These are phyloP conservation scores for Mycena chlorophos DNA, from an alignment of 768 basidiomycete genomes.

Conservation along the genomic window DNA sequence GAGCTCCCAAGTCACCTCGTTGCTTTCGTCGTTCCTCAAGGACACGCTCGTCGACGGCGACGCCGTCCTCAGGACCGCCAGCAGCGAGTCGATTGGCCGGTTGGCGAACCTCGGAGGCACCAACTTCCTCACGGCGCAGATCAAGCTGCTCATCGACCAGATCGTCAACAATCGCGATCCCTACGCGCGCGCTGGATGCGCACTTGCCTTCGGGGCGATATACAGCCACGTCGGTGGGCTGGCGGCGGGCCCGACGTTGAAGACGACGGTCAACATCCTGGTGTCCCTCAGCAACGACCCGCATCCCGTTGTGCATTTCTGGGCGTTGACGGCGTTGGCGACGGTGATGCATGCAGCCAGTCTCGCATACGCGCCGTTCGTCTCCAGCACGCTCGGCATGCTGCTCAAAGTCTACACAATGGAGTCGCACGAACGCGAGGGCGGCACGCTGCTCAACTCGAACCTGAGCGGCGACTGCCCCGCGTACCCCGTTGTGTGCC, in stretches of 20 bases:
- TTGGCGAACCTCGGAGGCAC: slow-evolving; percentile 82
- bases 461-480: slow-evolving; percentile 91
- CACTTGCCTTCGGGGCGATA: slow-evolving; percentile 87
- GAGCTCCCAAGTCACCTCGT: slow-evolving; percentile 56
- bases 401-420: slow-evolving; percentile 85
- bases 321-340: slow-evolving; percentile 83
- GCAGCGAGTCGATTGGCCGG: slow-evolving; percentile 88
- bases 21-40: slow-evolving; percentile 75
- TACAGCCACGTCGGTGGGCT: slow-evolving; percentile 91
- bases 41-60: slow-evolving; percentile 84
- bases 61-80: slow-evolving; percentile 67
- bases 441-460: slow-evolving; percentile 76
- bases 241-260: slow-evolving; percentile 91
- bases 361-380: slow-evolving; percentile 86
- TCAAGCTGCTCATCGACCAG: slow-evolving; percentile 89
- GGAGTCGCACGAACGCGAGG: slow-evolving; percentile 91
- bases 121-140: slow-evolving; percentile 79
- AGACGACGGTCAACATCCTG: slow-evolving; percentile 92
- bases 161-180: slow-evolving; percentile 95
- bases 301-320: slow-evolving; percentile 94
- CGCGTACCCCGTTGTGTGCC: slow-evolving; percentile 87
- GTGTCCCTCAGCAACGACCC: slow-evolving; percentile 96
- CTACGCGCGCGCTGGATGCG: slow-evolving; percentile 88
- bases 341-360: slow-evolving; percentile 90
- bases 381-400: slow-evolving; percentile 86